A percentile compares a stretch with the other conserved stretches of the same genome.
These are phyloP conservation scores for Colletotrichum tofieldiae DNA, from an alignment of 2,329 filamentous ascomycete genomes.

Conservation along the genomic window DNA sequence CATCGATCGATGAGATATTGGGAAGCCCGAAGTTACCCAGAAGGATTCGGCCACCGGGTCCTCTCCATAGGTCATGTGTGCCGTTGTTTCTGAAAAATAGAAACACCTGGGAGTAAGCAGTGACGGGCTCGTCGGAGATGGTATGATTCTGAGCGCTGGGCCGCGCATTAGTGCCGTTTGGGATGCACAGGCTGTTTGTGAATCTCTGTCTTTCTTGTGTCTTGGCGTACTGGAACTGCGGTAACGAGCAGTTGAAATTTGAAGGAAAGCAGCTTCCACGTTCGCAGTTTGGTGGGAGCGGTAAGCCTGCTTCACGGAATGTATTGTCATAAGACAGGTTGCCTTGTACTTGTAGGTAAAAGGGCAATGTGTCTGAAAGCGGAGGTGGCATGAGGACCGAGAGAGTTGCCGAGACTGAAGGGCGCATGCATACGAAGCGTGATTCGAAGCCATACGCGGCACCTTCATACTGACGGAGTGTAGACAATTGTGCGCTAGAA, in stretches of 20 bases:
- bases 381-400: slow-evolving; percentile 3
- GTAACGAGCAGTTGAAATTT: slow-evolving; percentile 11
- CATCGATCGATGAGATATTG: not conserved
- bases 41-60: not conserved
- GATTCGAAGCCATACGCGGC: slow-evolving; percentile 21
- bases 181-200: slow-evolving; percentile 6
- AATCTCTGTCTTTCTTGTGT: slow-evolving; percentile 9
- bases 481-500: not conserved
- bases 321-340: not conserved
- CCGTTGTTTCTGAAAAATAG: slow-evolving; percentile 27
- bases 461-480: not conserved
- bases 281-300: not conserved
- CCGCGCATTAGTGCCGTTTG: slow-evolving; percentile 4
- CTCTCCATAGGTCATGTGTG: slow-evolving; percentile 9
- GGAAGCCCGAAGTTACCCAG: not conserved
- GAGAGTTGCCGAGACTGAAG: not conserved
- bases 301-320: not conserved
- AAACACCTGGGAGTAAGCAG: not conserved
- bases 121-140: not conserved
- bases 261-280: slow-evolving; percentile 12
- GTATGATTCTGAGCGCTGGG: slow-evolving; percentile 19
- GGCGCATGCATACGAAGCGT: slow-evolving; percentile 18
- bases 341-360: slow-evolving; percentile 1
- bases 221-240: slow-evolving; percentile 15
- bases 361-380: not conserved